Evolutionary conservation across 306 rosid species (phyloP).

Genomic region (Pyrus betulifolia): DNA sequence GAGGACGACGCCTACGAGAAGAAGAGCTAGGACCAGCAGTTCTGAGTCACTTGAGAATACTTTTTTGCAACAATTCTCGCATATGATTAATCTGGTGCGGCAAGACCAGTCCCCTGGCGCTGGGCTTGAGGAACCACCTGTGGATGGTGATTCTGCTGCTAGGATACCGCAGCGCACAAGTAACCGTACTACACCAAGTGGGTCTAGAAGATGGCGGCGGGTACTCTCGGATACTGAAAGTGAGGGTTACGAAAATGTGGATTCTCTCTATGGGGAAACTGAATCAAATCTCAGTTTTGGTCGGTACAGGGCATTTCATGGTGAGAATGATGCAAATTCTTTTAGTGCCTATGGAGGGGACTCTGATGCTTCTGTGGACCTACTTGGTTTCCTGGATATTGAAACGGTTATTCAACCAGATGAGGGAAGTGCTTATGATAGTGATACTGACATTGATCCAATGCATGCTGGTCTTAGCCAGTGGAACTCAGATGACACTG

Average conservation of each 20-base stretch:
- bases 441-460: constrained; percentile 90
- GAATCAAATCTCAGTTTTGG: constrained; percentile 68
- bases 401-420: constrained; percentile 40
- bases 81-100: constrained; percentile 33
- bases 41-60: constrained; percentile 51
- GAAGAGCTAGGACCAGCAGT: constrained; percentile 59
- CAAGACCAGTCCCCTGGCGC: constrained; percentile 41
- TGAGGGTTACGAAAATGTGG: constrained; percentile 64
- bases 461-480: constrained; percentile 75
- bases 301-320: constrained; percentile 36
- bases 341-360: constrained; percentile 74
- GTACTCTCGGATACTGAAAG: constrained; percentile 69
- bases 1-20: constrained; percentile 34
- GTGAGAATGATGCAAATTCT: constrained; percentile 63
- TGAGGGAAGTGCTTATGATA: constrained; percentile 45
- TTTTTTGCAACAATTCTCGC: constrained; percentile 44
- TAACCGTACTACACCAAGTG: constrained; percentile 57
- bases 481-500: constrained; percentile 59
- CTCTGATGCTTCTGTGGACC: constrained; percentile 72
- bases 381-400: constrained; percentile 57
- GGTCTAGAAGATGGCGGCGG: constrained; percentile 65
- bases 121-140: constrained; percentile 39
- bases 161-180: constrained; percentile 46
- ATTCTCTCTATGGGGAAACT: constrained; percentile 60
- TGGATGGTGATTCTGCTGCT: constrained; percentile 38